Conservation (phyloP, 192 early-diverging fungal species). For the Umbelopsis sp. region DNA sequence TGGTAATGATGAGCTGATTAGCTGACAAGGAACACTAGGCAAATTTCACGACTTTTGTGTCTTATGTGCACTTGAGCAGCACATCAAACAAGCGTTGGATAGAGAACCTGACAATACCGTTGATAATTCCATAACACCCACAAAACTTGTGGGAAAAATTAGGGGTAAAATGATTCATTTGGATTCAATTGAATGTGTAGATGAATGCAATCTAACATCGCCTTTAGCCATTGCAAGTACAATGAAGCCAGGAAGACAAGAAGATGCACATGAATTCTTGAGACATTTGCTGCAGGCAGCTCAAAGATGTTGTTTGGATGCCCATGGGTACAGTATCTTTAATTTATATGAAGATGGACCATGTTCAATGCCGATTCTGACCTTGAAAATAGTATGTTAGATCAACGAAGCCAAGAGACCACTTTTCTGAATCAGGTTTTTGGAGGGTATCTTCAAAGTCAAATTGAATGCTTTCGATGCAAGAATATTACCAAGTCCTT, state of each 20-base stretch:
- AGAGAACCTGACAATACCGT: conserved; percentile 41
- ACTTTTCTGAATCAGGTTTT: conserved; percentile 81
- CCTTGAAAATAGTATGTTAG: conserved; percentile 50
- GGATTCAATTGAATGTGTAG: not conserved
- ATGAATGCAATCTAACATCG: not conserved
- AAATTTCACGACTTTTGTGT: conserved; percentile 67
- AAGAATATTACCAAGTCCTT: conserved; percentile 69
- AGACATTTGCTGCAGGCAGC: conserved; percentile 66
- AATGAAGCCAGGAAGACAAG: conserved; percentile 78
- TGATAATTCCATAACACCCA: conserved; percentile 52
- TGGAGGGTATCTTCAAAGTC: conserved; percentile 81
- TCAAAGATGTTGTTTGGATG: conserved; percentile 63
- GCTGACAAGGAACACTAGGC: conserved; percentile 4
- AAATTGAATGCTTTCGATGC: conserved; percentile 76
- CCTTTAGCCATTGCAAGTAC: conserved; percentile 65
- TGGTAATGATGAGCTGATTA: not conserved
- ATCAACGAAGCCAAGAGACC: conserved; percentile 73
- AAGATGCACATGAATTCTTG: conserved; percentile 87
- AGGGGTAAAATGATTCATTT: not conserved
- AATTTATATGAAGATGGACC: not conserved
- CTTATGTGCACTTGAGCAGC: conserved; percentile 75
- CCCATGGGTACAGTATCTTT: conserved; percentile 34
- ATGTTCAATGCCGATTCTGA: not conserved
- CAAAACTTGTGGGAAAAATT: conserved; percentile 65
- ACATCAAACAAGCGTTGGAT: conserved; percentile 59